phyloP scores from a whole-genome alignment of 2,329 filamentous ascomycete species.

The Aspergillus alliaceus region DNA sequence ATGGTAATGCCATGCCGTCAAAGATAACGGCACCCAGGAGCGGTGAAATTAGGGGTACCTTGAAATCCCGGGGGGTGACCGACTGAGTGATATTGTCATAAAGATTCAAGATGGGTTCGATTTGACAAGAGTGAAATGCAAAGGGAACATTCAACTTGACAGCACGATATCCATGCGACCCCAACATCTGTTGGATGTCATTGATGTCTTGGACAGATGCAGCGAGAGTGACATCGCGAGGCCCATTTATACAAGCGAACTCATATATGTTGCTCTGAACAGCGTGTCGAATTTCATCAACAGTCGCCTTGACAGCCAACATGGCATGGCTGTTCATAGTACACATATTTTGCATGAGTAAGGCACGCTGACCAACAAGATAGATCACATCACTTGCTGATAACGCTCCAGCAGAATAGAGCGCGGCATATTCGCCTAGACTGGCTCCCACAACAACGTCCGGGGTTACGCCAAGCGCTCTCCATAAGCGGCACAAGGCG shows the following conservation, averaged over 20 bases:
- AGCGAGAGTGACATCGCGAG: slow-evolving; percentile 71
- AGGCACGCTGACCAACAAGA: slow-evolving; percentile 68
- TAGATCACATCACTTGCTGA: slow-evolving; percentile 50
- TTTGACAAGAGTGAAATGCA: slow-evolving; percentile 45
- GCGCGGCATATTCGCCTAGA: slow-evolving; percentile 40
- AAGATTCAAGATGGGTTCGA: slow-evolving; percentile 18
- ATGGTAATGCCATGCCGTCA: slow-evolving; percentile 56
- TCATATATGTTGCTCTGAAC: slow-evolving; percentile 38
- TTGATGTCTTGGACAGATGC: slow-evolving; percentile 60
- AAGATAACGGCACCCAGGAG: slow-evolving; percentile 59
- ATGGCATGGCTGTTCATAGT: slow-evolving; percentile 66
- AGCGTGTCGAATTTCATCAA: slow-evolving; percentile 44
- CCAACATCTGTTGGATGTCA: slow-evolving; percentile 51
- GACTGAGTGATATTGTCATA: slow-evolving; percentile 12
- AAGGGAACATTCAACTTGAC: slow-evolving; percentile 65
- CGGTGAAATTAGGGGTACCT: slow-evolving; percentile 67
- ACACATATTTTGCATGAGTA: slow-evolving; percentile 66
- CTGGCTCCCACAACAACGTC: slow-evolving; percentile 57
- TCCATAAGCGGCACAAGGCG: slow-evolving; percentile 35
- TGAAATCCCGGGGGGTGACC: slow-evolving; percentile 57
- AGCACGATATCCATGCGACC: slow-evolving; percentile 58
- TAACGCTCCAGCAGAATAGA: slow-evolving; percentile 34
- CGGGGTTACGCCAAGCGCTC: slow-evolving; percentile 28
- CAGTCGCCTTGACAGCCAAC: slow-evolving; percentile 56
- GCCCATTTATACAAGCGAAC: slow-evolving; percentile 74